These are phyloP conservation scores for Suillus americanus DNA, from an alignment of 768 basidiomycete species.

Conservation along the genomic window DNA sequence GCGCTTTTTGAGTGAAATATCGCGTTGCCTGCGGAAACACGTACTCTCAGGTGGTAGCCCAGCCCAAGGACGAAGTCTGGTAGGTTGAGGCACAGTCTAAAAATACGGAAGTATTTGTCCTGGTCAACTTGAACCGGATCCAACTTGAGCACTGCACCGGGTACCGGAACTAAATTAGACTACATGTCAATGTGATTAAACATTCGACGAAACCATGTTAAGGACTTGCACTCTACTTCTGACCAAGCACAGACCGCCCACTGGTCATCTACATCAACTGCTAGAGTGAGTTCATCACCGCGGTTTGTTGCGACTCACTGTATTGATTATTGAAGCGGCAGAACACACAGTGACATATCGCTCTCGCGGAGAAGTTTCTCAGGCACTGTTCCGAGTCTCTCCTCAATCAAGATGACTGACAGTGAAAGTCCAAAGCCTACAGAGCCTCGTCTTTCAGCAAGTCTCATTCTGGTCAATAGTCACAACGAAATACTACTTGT, in stretches of 20 bases:
- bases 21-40: not conserved
- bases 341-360: not conserved
- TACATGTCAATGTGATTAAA: not conserved
- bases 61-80: not conserved
- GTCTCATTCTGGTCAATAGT: slow-evolving; percentile 62
- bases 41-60: not conserved
- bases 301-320: not conserved
- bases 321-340: not conserved
- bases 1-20: not conserved
- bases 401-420: not conserved
- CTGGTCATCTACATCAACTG: not conserved
- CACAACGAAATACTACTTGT: slow-evolving; percentile 71
- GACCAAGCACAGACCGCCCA: not conserved
- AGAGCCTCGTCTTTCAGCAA: slow-evolving; percentile 62
- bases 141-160: not conserved
- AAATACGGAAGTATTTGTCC: not conserved
- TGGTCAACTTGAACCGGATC: not conserved
- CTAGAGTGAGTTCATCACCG: not conserved
- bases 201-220: not conserved
- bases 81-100: not conserved
- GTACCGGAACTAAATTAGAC: not conserved
- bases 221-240: not conserved
- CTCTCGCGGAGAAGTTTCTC: not conserved
- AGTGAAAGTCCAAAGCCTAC: not conserved
- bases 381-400: not conserved